Evolutionary conservation across 1,139 yeast species (phyloP), one percentile per base, ranked within the genome.

Genomic region (Groenewaldozyma sp.): DNA sequence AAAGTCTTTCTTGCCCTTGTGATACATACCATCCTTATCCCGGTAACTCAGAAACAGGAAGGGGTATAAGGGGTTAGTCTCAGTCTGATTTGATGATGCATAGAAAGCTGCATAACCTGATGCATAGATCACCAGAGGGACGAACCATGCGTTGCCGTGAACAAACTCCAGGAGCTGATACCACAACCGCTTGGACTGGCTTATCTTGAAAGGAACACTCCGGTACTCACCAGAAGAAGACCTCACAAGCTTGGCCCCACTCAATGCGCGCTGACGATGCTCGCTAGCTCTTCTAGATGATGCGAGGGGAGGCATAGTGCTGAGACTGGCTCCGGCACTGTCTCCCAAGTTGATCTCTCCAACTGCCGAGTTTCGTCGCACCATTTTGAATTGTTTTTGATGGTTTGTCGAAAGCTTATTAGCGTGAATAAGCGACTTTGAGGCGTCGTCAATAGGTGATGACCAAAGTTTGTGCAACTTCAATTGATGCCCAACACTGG

Each of bases 1-100:
- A 48, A 87, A 73, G 62, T 91, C 99, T 52, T 80, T 77, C 36
- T 59, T 68, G 44, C 99, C 99, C 61, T 93, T 91, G 31, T 84
- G 96, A 58, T 88, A 91, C 54, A 63, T 36, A 18, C 37, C 48
- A 11, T 59, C 55, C 13, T 51, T 54, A 17, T 50, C 68, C 41
- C 67, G 68, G 58, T 91, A 87, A 1, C 94, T 79, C 14, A 84
- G 71, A 11, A 74, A 60, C 36, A 88, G 70, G 60, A 84, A 79
- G 56, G 70, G 70, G 53, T 75, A 75, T 44, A 88, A 65, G 24
- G 77, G 71, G 58, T 84, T 86, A 19, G 73, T 55, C 31, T 65
- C 61, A 0, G 83, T 68, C 43, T 65, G 68, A 46, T 74, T 71
- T 3, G 46, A 70, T 17, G 44, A 42, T 24, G 49, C 37, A 31